Evolutionary conservation across 306 rosid genomes (phyloP).

Genomic region (Ochetophila trinervis): DNA sequence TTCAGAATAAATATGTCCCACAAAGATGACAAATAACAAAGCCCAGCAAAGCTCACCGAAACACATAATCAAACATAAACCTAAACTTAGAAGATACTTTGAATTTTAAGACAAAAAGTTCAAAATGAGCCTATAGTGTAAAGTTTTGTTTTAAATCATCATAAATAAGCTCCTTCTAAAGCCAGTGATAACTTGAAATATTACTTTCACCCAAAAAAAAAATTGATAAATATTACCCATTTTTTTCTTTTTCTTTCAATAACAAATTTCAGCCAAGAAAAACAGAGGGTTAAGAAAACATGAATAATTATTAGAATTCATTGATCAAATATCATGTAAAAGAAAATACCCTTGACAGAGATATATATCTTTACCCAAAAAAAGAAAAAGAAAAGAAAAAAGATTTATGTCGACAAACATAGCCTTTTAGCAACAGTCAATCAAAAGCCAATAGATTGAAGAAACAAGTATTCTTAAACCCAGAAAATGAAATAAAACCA

Average conservation of each 20-base stretch:
- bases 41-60: neutral
- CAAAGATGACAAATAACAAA: neutral
- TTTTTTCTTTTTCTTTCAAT: neutral
- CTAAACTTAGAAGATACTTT: neutral
- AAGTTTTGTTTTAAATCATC: neutral
- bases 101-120: neutral
- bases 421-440: too few relatives aligned
- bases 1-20: too few relatives aligned
- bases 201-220: neutral
- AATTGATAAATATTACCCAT: neutral
- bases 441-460: too few relatives aligned
- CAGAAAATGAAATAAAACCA: too few relatives aligned
- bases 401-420: too few relatives aligned
- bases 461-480: too few relatives aligned
- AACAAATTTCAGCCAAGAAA: neutral
- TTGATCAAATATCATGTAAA: neutral
- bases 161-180: neutral
- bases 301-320: neutral
- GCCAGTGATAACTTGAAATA: too few relatives aligned
- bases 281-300: neutral
- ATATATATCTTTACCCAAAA: too few relatives aligned
- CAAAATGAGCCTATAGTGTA: neutral
- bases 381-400: too few relatives aligned
- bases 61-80: neutral
- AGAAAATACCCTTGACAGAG: too few relatives aligned